Percentiles rank a stretch among this genome's conserved stretches.
These are phyloP conservation scores for Penicillium sp. DNA, from an alignment of 2,329 filamentous ascomycete species.

Conservation along the genomic window DNA sequence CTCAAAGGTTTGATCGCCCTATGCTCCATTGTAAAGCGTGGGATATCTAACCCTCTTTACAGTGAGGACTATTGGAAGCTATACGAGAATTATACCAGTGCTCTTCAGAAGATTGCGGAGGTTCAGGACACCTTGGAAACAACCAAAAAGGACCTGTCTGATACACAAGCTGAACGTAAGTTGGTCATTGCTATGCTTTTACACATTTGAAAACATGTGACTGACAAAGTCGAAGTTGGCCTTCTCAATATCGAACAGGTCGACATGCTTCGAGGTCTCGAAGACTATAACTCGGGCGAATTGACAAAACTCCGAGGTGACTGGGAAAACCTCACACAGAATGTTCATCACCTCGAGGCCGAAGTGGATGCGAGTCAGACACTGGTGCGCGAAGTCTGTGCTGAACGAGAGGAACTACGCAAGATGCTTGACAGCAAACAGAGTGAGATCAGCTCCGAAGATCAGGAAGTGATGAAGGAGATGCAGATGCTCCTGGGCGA, in stretches of 20 bases:
- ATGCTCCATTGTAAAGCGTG: background rate
- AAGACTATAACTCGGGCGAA: constrained; percentile 37
- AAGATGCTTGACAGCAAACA: constrained; percentile 41
- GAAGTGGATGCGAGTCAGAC: constrained; percentile 41
- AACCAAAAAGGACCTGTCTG: constrained; percentile 37
- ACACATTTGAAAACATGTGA: background rate
- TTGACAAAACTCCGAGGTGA: constrained; percentile 35
- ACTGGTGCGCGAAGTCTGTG: constrained; percentile 39
- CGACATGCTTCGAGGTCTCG: constrained; percentile 39
- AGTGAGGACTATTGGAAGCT: constrained; percentile 45
- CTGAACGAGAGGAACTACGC: constrained; percentile 42
- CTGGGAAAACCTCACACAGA: constrained; percentile 35
- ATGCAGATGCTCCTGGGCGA: constrained; percentile 44
- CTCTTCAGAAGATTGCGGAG: constrained; percentile 41
- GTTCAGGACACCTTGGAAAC: constrained; percentile 38
- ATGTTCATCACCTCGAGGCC: constrained; percentile 39
- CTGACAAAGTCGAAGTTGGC: constrained; percentile 32
- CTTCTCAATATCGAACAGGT: constrained; percentile 40
- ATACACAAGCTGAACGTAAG: constrained; percentile 40
- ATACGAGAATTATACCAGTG: constrained; percentile 39
- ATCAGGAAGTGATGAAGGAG: constrained; percentile 41
- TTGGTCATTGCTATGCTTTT: background rate
- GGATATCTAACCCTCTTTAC: constrained; percentile 15
- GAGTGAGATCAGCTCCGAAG: constrained; percentile 40
- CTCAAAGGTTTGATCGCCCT: constrained; percentile 33